Evolutionary conservation across 2,329 filamentous ascomycete genomes (phyloP), one percentile per base, ranked within the genome.

Genomic region (Talaromyces albobiverticillius): DNA sequence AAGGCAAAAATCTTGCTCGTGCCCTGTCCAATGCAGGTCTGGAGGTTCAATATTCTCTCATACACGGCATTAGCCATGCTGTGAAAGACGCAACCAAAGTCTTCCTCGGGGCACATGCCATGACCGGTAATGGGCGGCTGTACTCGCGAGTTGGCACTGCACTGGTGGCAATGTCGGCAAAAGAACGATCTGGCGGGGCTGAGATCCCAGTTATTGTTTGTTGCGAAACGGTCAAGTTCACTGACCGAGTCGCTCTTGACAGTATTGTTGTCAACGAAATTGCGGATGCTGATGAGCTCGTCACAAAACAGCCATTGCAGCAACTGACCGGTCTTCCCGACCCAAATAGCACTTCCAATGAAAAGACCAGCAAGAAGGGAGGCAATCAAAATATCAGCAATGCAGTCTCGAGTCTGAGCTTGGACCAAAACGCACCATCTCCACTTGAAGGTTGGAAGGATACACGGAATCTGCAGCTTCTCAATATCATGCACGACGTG

Each of bases 181-280:
- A 86, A 49, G 84, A 88, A 54, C 72, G 71, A 32, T 67, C 67
- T 13, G 71, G 72, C 32, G 73, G 72, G 4, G 79, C 85, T 18
- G 86, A 87, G 55, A 83, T 92, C 34, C 88, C 89, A 1, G 90
- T 97, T 55, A 86, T 95, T 31, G 90, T 95, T 3, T 88, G 95
- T 56, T 96, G 90, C 71, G 93, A 97, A 76, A 94, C 88, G 3
- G 86, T 97, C 75, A 99, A 97, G 74, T 96, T 97, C 70, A 89
- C 94, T 64, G 86, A 90, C 63, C 87, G 90, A 55, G 90, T 96
- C 10, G 89, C 90, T 6, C 84, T 95, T 13, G 94, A 97, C 73
- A 93, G 90, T 22, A 89, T 97, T 61, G 93, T 94, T 40, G 87
- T 90, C 65, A 99, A 99, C 70, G 94, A 99, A 76, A 87, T 96